Conservation (phyloP, 306 rosid genomes). For the Trifolium dubium region DNA sequence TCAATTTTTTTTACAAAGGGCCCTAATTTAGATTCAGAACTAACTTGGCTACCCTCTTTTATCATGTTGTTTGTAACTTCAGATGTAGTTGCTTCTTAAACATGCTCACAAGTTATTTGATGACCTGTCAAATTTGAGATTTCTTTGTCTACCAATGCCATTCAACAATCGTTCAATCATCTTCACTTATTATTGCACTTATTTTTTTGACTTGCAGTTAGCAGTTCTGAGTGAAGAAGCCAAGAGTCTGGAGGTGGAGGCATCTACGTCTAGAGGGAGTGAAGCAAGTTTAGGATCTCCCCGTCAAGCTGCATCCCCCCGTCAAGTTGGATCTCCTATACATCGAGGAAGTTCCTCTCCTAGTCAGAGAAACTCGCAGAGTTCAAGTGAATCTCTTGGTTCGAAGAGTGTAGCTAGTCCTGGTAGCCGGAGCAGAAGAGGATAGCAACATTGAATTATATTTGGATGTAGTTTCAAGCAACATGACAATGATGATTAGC, state of each 20-base stretch:
- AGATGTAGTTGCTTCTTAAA: conserved; percentile 13
- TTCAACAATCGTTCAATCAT: conserved; percentile 22
- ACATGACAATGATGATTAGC: conserved; percentile 33
- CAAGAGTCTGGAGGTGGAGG: conserved; percentile 66
- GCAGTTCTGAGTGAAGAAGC: conserved; percentile 68
- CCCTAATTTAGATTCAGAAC: conserved; percentile 18
- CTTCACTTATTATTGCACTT: conserved; percentile 32
- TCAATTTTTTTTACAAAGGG: conserved; percentile 1
- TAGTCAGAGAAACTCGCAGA: conserved; percentile 15
- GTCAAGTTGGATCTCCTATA: conserved; percentile 55
- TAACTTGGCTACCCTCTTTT: conserved; percentile 32
- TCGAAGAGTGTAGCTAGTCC: conserved; percentile 57
- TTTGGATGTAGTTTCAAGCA: conserved; percentile 38
- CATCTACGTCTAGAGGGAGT: conserved; percentile 49
- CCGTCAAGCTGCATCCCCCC: conserved; percentile 62
- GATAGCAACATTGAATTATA: conserved; percentile 41
- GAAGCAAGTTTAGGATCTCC: conserved; percentile 69
- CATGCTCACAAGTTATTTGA: conserved; percentile 8
- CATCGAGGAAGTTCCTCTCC: conserved; percentile 61
- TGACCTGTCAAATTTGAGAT: conserved; percentile 16
- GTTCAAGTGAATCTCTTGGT: conserved; percentile 41
- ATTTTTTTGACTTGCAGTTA: conserved; percentile 53
- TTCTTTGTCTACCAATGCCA: conserved; percentile 8
- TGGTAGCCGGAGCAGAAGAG: conserved; percentile 74
- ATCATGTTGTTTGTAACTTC: conserved; percentile 9